phyloP scores from a whole-genome alignment of 2,329 filamentous ascomycete species.

The Talaromyces amestolkiae region DNA sequence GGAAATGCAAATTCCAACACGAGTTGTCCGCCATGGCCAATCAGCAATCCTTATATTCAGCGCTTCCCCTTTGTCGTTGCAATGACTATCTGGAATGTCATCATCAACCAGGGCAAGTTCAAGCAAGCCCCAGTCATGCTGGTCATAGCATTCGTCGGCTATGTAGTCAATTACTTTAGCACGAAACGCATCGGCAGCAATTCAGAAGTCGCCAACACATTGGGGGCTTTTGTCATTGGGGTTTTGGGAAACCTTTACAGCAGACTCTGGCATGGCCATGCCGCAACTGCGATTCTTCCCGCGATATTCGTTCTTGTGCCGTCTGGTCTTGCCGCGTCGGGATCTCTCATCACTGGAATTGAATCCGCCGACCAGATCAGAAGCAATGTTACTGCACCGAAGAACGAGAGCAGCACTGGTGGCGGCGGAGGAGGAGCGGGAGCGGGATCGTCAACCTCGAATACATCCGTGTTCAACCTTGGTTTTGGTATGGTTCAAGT shows the following conservation, averaged over 20 bases:
- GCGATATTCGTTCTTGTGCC: slow-evolving; percentile 73
- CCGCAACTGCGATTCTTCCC: slow-evolving; percentile 78
- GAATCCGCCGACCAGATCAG: slow-evolving; percentile 55
- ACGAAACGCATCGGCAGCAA: slow-evolving; percentile 67
- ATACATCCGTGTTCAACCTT: slow-evolving; percentile 21
- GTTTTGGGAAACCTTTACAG: slow-evolving; percentile 76
- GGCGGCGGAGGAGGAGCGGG: neutral
- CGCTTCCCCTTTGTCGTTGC: slow-evolving; percentile 69
- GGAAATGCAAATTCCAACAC: slow-evolving; percentile 49
- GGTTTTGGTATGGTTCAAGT: slow-evolving; percentile 50
- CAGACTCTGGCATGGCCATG: slow-evolving; percentile 68
- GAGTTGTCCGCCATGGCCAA: slow-evolving; percentile 48
- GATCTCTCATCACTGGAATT: slow-evolving; percentile 55
- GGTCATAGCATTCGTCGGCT: slow-evolving; percentile 68
- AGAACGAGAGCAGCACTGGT: slow-evolving; percentile 11
- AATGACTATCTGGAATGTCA: slow-evolving; percentile 69
- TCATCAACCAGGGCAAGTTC: slow-evolving; percentile 79
- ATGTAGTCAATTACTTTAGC: slow-evolving; percentile 71
- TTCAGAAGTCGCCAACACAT: slow-evolving; percentile 70
- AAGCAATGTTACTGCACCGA: slow-evolving; percentile 22
- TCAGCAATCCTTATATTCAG: slow-evolving; percentile 44
- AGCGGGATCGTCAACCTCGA: neutral
- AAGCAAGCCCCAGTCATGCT: slow-evolving; percentile 74
- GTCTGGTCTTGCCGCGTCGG: slow-evolving; percentile 56
- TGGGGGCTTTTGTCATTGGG: slow-evolving; percentile 73